phyloP scores from a whole-genome alignment of 1,284 basidiomycete genomes.

The Puccinia sorghi region DNA sequence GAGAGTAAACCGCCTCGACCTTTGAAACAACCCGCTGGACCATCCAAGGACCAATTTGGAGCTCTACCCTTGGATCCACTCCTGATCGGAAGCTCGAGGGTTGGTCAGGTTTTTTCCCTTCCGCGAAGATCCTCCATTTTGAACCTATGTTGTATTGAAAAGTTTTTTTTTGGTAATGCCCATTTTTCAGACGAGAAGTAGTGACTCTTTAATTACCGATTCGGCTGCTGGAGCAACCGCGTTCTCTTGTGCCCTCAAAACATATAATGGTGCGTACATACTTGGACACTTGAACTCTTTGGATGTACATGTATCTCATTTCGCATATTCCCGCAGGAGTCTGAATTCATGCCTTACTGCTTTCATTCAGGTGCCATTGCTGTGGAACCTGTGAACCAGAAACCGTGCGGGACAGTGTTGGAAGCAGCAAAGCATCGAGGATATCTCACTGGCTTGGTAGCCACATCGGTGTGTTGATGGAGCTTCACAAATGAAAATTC shows the following conservation, averaged over 20 bases:
- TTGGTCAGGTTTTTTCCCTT: not conserved
- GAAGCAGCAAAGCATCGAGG: slow-evolving; percentile 59
- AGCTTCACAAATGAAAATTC: too few relatives aligned
- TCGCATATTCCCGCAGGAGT: not conserved
- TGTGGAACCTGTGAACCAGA: slow-evolving; percentile 54
- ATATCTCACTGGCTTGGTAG: slow-evolving; percentile 58
- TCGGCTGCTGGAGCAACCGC: slow-evolving; percentile 59
- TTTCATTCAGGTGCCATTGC: slow-evolving; percentile 55
- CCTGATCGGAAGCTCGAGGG: slow-evolving; percentile 56
- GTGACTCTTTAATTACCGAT: slow-evolving; percentile 58
- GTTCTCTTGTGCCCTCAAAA: slow-evolving; percentile 58
- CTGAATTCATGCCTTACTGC: not conserved
- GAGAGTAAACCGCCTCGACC: slow-evolving; percentile 1
- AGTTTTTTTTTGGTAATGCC: not conserved
- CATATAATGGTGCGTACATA: slow-evolving; percentile 56
- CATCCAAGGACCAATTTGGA: slow-evolving; percentile 21
- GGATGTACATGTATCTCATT: not conserved
- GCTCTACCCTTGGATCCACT: slow-evolving; percentile 57
- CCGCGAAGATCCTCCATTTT: not conserved
- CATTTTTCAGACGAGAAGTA: slow-evolving; percentile 55
- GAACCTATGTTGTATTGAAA: not conserved
- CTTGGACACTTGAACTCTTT: not conserved
- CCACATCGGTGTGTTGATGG: slow-evolving; percentile 54
- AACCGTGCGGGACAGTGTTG: slow-evolving; percentile 59
- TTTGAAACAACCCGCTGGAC: slow-evolving; percentile 3